Base-by-base conservation (phyloP, 306 rosid genomes). In the Phaseolus lunatus region DNA sequence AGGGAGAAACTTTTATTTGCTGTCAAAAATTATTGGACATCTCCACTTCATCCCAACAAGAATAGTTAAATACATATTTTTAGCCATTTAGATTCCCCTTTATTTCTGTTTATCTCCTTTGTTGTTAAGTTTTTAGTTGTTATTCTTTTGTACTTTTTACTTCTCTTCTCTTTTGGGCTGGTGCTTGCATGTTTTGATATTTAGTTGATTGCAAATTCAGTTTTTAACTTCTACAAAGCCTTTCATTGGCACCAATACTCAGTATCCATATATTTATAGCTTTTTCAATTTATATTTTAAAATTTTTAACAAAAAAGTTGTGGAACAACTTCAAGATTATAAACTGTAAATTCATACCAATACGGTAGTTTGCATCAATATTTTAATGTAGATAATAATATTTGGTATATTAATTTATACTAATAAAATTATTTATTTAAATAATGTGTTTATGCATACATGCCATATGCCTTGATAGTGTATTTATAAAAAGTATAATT, bases 11-110 rank as follows among this genome's bases (percentile, higher is more conserved):
- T 92, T 61, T 78, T 91, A 44, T 86, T 91, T 69, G 94, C 88
- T 13, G 93, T 94, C 47, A 94, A 94, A 49, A 94, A 89, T 4
- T 94, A 91, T 81, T 90, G 94, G 96, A 94, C 98, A 1, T 89
- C 97, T 24, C 89, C 97, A 24, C 67, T 70, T 7, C 14, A 84
- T 47, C 64, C 78, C 50, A 67, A 82, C 69, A 80, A 54, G 35
- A 19, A 16, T 78, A 67, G 10, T 64, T 82, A 78, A 73, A 10
- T n/a, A 20, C 57, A 64, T 14, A 11, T 20, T 22, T 50, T 52
- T 18, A 13, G 10, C 27, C 9, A 48, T n/a, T 15, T 68, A 27
- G 7, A 5, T 12, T 50, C 58, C 62, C 23, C 6, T 57, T 26
- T 56, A 4, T 57, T 37, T 24, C 70, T 41, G 39, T 44, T 61